Percentiles rank a stretch among this genome's conserved stretches.
phyloP scores from a whole-genome alignment of 139 green algal genomes.

The Volvox reticuliferus region DNA sequence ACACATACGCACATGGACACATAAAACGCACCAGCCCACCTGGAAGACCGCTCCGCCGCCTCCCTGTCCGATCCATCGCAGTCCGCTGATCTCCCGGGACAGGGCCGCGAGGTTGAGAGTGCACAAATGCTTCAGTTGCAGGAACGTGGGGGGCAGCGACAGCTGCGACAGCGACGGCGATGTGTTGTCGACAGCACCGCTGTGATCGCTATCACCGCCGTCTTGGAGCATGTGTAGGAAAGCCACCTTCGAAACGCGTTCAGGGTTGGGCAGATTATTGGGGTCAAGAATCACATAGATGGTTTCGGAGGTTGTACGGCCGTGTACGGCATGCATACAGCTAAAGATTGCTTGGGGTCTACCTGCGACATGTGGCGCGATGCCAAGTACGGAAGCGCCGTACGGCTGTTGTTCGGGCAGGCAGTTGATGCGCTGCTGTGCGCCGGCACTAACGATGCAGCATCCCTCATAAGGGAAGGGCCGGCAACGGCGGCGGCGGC shows the following conservation, averaged over 20 bases:
- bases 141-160: neutral
- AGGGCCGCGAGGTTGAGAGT: neutral
- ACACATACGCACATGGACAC: neutral
- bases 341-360: too few relatives aligned
- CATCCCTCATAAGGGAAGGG: neutral
- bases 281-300: neutral
- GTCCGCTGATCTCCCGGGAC: slow-evolving; percentile 10
- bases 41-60: slow-evolving; percentile 42
- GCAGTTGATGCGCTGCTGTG: neutral
- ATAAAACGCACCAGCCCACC: neutral
- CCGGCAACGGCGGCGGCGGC: neutral
- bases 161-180: neutral
- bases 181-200: neutral
- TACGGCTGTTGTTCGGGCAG: neutral
- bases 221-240: slow-evolving; percentile 15
- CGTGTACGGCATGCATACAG: too few relatives aligned
- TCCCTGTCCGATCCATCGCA: slow-evolving; percentile 40
- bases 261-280: neutral
- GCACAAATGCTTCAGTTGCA: neutral
- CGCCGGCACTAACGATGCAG: neutral
- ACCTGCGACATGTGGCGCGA: slow-evolving; percentile 41
- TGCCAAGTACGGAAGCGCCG: slow-evolving; percentile 23
- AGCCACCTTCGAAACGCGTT: neutral
- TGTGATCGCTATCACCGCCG: neutral
- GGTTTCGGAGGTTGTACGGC: too few relatives aligned